Conservation (phyloP, 805 yeast species). For the Starmerella bacillaris region DNA sequence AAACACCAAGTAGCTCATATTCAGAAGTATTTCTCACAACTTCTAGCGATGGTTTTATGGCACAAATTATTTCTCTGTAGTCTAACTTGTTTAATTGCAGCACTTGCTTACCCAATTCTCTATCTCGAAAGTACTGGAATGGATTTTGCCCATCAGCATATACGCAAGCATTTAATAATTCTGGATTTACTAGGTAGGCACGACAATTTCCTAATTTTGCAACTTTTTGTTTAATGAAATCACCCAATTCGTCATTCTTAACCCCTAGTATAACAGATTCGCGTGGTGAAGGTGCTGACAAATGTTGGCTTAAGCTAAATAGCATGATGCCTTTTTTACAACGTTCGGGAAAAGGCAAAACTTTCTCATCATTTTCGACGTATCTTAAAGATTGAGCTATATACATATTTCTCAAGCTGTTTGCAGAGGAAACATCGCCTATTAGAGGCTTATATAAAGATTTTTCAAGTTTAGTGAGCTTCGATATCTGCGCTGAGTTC, state of each 20-base stretch:
- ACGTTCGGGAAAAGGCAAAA: slow-evolving; percentile 16
- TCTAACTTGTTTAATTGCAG: not conserved
- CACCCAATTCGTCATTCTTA: not conserved
- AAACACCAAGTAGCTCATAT: slow-evolving; percentile 5
- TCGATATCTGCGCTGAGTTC: slow-evolving; percentile 7
- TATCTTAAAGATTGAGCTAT: slow-evolving; percentile 8
- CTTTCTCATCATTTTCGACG: slow-evolving; percentile 12
- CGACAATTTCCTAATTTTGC: slow-evolving; percentile 3
- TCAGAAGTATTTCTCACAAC: slow-evolving; percentile 4
- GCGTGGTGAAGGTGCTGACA: not conserved
- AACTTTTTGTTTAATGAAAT: slow-evolving; percentile 9
- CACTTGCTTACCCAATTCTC: not conserved
- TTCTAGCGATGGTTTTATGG: slow-evolving; percentile 7
- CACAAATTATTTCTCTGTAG: slow-evolving; percentile 5
- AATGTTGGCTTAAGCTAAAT: slow-evolving; percentile 4
- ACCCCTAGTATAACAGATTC: slow-evolving; percentile 7
- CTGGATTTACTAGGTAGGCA: slow-evolving; percentile 6
- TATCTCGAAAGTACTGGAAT: slow-evolving; percentile 10
- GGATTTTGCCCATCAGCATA: slow-evolving; percentile 8
- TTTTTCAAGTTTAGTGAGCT: slow-evolving; percentile 8
- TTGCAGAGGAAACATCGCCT: not conserved
- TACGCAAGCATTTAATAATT: slow-evolving; percentile 8
- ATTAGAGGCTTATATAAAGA: slow-evolving; percentile 7
- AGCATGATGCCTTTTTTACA: slow-evolving; percentile 12
- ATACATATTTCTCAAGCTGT: slow-evolving; percentile 3